Evolutionary conservation across 768 basidiomycete genomes (phyloP), one percentile per base, ranked within the genome.

Genomic region (Tylopilus rubrobrunneus): DNA sequence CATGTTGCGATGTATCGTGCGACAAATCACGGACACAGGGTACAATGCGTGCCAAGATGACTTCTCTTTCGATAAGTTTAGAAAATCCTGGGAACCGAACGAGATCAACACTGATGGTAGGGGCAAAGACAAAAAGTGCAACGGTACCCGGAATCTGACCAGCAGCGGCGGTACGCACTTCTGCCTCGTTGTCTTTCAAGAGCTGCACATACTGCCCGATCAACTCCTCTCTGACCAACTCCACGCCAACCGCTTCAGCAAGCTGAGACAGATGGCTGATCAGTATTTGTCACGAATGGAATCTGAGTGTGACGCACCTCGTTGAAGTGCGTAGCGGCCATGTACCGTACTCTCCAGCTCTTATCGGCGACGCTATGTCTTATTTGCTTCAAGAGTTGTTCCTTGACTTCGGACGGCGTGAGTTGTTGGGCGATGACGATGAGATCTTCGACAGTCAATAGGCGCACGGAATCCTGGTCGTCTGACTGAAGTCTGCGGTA

Each of bases 301-400:
- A 45, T 59, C 43, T 28, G 39, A 28, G 33, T 1, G 23, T 36
- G 15, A 58, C 76, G 52, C 58, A 90, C 92, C 80, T 94, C 89
- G 60, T 98, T 97, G 73, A 98, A 98, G 70, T 98, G 92, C 58
- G 83, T 92, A 2, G 95, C 96, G 15, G 94, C 93, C 95, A 98
- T 98, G 71, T 98, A 99, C 68, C 97, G 79, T 49, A 99, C 97
- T 61, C 97, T 80, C 97, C 97, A 99, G 68, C 93, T 96, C 78
- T 98, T 97, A 71, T 99, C 97, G 11, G 85, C 78, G 46, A 97
- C 86, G 59, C 89, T 90, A 56, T 87, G 82, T 64, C 91, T 84
- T 63, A 98, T 86, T 69, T 95, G 89, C 59, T 87, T 86, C 58
- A 94, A 75, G 25, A 98, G 74, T 60, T 96, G 87, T 53, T 91